Conservation (phyloP, 176 grass and related monocot genomes). For the Neostapfia colusana region DNA sequence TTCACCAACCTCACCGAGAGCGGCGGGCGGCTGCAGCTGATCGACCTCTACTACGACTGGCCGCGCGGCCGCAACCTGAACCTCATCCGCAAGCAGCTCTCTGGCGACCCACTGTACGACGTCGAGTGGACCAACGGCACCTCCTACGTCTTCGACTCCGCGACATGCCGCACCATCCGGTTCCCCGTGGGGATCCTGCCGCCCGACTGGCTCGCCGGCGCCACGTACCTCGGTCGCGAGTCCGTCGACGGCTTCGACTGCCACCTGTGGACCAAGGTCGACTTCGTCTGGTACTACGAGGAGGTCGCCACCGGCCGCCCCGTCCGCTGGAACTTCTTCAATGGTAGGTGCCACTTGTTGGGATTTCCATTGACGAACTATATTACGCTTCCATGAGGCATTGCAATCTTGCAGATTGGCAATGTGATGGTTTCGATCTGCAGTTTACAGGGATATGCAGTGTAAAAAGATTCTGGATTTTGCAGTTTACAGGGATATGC, state of each 20-base stretch:
- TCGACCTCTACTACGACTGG: conserved; percentile 89
- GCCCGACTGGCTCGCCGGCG: conserved; percentile 59
- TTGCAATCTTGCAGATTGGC: neutral
- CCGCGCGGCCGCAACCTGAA: conserved; percentile 65
- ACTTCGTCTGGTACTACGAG: conserved; percentile 84
- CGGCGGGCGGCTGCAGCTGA: conserved; percentile 52
- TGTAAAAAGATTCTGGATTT: neutral
- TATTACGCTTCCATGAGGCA: neutral
- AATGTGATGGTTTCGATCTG: neutral
- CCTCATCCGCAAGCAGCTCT: conserved; percentile 59
- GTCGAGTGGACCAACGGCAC: conserved; percentile 83
- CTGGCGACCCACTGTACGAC: conserved; percentile 56
- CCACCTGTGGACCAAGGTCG: conserved; percentile 72
- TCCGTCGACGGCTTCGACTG: conserved; percentile 60
- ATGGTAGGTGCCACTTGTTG: conserved; percentile 31
- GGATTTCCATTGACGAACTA: neutral
- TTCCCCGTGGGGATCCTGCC: conserved; percentile 67
- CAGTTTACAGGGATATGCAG: neutral
- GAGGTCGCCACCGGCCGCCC: conserved; percentile 75
- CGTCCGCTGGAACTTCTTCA: conserved; percentile 83
- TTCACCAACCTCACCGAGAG: conserved; percentile 62
- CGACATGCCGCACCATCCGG: conserved; percentile 34
- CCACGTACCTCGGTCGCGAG: conserved; percentile 68
- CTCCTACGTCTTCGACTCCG: conserved; percentile 55
- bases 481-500: neutral